These are phyloP conservation scores for Bipolaris zeicola DNA, from an alignment of 2,329 filamentous ascomycete species.

Conservation along the genomic window DNA sequence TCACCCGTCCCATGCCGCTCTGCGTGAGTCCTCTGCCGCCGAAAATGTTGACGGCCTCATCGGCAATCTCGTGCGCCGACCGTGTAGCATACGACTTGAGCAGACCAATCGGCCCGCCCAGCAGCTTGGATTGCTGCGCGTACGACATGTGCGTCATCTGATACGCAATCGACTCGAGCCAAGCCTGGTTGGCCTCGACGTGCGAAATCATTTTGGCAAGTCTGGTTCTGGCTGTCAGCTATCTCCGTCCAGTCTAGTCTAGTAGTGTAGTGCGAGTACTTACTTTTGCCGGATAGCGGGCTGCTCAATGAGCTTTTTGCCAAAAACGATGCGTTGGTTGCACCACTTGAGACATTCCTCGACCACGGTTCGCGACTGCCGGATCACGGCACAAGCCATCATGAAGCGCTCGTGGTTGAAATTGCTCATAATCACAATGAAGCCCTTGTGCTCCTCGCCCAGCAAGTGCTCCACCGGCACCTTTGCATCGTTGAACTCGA, in stretches of 20 bases:
- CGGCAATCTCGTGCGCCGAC: slow-evolving; percentile 80
- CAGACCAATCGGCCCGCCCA: slow-evolving; percentile 81
- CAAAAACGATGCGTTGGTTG: slow-evolving; percentile 84
- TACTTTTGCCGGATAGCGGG: slow-evolving; percentile 81
- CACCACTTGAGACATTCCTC: slow-evolving; percentile 89
- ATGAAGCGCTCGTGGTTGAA: slow-evolving; percentile 87
- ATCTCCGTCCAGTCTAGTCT: background rate
- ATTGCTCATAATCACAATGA: slow-evolving; percentile 82
- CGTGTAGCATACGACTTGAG: slow-evolving; percentile 80
- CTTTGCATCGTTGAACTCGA: slow-evolving; percentile 86
- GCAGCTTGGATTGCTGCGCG: slow-evolving; percentile 71
- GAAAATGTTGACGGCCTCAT: slow-evolving; percentile 84
- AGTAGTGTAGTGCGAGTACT: slow-evolving; percentile 24
- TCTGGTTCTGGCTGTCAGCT: slow-evolving; percentile 45
- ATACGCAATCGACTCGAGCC: slow-evolving; percentile 83
- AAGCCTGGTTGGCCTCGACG: slow-evolving; percentile 81
- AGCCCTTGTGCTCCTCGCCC: slow-evolving; percentile 83
- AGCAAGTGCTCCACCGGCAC: slow-evolving; percentile 79
- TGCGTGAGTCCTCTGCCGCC: slow-evolving; percentile 81
- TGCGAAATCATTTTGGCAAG: slow-evolving; percentile 87
- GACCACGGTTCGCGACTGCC: slow-evolving; percentile 70
- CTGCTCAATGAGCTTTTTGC: slow-evolving; percentile 80
- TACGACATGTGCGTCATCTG: slow-evolving; percentile 90
- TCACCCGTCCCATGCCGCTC: slow-evolving; percentile 78
- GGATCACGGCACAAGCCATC: slow-evolving; percentile 70